Conservation (phyloP, 371 early-diverging fungal genomes). For the Syncephalastrum sp. region DNA sequence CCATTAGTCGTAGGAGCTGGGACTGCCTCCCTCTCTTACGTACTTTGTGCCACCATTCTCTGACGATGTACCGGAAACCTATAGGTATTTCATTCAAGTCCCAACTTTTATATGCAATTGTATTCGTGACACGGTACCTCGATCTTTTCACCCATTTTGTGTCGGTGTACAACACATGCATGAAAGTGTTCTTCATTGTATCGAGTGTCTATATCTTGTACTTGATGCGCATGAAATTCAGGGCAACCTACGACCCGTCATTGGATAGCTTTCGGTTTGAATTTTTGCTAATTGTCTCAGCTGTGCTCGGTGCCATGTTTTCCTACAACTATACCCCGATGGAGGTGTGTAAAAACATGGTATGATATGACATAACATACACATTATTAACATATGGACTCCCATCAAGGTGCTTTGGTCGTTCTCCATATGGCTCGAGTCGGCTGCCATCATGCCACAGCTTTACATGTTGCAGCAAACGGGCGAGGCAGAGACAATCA, state of each 20-base stretch:
- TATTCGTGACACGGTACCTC: constrained; percentile 94
- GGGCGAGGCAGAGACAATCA: constrained; percentile 98
- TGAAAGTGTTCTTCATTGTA: constrained; percentile 95
- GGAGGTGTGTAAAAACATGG: constrained; percentile 44
- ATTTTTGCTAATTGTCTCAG: constrained; percentile 72
- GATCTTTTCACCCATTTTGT: constrained; percentile 80
- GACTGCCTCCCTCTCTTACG: no score
- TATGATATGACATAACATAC: not conserved
- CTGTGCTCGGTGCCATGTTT: constrained; percentile 68
- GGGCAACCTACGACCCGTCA: constrained; percentile 88
- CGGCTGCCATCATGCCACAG: constrained; percentile 98
- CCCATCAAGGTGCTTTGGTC: constrained; percentile 76
- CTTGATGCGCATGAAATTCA: constrained; percentile 84
- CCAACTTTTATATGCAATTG: constrained; percentile 90
- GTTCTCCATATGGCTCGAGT: constrained; percentile 96
- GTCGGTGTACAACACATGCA: constrained; percentile 91
- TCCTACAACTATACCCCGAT: constrained; percentile 67
- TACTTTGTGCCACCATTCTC: no score
- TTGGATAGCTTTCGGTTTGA: constrained; percentile 92
- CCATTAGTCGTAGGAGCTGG: no score
- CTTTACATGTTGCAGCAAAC: constrained; percentile 94
- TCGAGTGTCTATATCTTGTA: constrained; percentile 89
- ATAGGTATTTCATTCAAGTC: constrained; percentile 97
- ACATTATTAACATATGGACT: not conserved
- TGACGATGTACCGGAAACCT: not conserved